Evolutionary conservation across 208 protist species (phyloP), one percentile per base, ranked within the genome.

Genomic region (Trypanosoma vivax): DNA sequence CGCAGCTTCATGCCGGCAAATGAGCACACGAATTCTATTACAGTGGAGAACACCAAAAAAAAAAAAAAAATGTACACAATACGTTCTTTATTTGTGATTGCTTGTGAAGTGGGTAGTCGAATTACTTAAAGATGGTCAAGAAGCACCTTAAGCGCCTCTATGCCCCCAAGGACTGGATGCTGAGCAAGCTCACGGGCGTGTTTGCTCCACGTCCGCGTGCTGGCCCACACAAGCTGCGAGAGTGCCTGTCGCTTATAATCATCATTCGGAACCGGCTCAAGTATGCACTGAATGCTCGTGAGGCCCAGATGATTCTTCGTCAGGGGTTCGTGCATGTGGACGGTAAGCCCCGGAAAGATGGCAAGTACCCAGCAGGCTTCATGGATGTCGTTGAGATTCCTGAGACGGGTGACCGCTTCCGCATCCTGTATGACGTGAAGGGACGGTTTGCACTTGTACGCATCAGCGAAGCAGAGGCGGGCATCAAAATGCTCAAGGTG

Each of bases 101-200:
- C 9, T 43, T 7, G 23, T 24, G 9, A 43, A 19, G 39, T 43
- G 39, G 39, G 6, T 7, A 9, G n/a, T 19, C 9, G 9, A 19
- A 18, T 19, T 18, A 6, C 9, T 18, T 19, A 6, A 9, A n/a
- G 23, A 91, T 92, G 84, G 95, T 96, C 57, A 99, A 98, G 88
- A 98, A 99, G 73, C 98, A 99, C 89, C 72, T 99, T 47, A 99
- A 99, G 92, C 94, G 98, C 71, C 73, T 99, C 41, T 92, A 85
- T 71, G 98, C 99, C 43, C 99, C 98, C 53, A 91, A 89, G 59
- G 95, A 99, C 80, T 99, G 98, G 99, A 99, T 99, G 97, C 84
- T 99, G 40, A 96, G 96, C 85, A 99, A 99, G 87, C 86, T 99
- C 50, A 89, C 90, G 49, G 98, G 98, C 59, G 79, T 95, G 47